These are phyloP conservation scores for Lagenidium giganteum DNA, from an alignment of 352 stramenopile genomes.

Conservation along the genomic window DNA sequence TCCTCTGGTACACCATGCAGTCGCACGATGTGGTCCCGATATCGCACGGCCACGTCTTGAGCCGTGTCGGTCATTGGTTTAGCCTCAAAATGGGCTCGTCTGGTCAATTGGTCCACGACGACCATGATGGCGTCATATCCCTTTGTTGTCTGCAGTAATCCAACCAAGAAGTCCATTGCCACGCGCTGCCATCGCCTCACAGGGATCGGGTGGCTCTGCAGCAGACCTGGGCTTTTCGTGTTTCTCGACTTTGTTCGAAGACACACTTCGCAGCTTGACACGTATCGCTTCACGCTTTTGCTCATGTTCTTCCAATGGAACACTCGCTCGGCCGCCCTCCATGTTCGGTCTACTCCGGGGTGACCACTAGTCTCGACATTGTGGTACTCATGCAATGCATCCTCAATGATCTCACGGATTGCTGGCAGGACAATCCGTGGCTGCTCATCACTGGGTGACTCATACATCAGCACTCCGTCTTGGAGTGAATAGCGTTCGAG, in stretches of 20 bases:
- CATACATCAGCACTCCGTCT: slow-evolving; percentile 3
- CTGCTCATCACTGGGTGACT: neutral
- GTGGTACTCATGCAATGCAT: slow-evolving; percentile 11
- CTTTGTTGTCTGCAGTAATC: neutral
- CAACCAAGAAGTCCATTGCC: slow-evolving; percentile 9
- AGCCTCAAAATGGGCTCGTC: slow-evolving; percentile 9
- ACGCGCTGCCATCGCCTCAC: slow-evolving; percentile 5
- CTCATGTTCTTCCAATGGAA: slow-evolving; percentile 9
- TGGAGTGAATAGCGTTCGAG: slow-evolving; percentile 1
- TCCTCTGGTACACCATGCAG: too few relatives aligned
- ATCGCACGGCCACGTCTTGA: too few relatives aligned
- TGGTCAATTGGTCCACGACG: slow-evolving; percentile 6
- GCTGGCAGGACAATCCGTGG: slow-evolving; percentile 6
- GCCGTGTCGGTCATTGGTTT: too few relatives aligned
- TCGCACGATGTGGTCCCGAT: too few relatives aligned
- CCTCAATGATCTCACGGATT: slow-evolving; percentile 5
- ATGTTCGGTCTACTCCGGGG: slow-evolving; percentile 8
- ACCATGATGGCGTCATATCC: slow-evolving; percentile 11
- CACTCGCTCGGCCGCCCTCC: neutral
- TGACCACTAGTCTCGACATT: slow-evolving; percentile 7
- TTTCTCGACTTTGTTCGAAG: slow-evolving; percentile 5
- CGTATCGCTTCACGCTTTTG: slow-evolving; percentile 1
- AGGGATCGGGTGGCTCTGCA: slow-evolving; percentile 1
- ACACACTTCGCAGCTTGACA: slow-evolving; percentile 10
- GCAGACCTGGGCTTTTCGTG: neutral